phyloP scores from a whole-genome alignment of 1,139 yeast genomes.

The Wickerhamomyces sp. region DNA sequence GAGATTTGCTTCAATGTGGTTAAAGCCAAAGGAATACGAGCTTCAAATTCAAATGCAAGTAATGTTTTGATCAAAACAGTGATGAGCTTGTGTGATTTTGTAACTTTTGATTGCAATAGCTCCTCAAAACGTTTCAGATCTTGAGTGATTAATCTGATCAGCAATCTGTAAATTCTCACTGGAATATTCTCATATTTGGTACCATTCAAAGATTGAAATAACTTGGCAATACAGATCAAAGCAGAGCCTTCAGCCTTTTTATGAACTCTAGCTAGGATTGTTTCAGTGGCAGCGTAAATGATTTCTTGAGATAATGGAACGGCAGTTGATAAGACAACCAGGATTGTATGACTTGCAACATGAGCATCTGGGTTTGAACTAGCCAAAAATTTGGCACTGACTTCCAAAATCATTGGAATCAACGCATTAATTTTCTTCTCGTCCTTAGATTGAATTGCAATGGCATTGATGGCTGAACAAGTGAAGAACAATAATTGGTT shows the following conservation, averaged over 20 bases:
- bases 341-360: slow-evolving; percentile 75
- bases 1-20: slow-evolving; percentile 24
- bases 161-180: slow-evolving; percentile 29
- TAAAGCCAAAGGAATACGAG: slow-evolving; percentile 26
- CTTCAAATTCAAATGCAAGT: slow-evolving; percentile 33
- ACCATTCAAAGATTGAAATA: slow-evolving; percentile 35
- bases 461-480: slow-evolving; percentile 61
- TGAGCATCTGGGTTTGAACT: slow-evolving; percentile 59
- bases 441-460: slow-evolving; percentile 41
- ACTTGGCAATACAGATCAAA: slow-evolving; percentile 31
- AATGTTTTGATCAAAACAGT: slow-evolving; percentile 34
- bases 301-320: slow-evolving; percentile 62
- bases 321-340: slow-evolving; percentile 74
- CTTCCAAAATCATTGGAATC: slow-evolving; percentile 54
- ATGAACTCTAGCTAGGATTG: slow-evolving; percentile 49
- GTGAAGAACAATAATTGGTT: slow-evolving; percentile 77
- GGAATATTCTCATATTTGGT: slow-evolving; percentile 34
- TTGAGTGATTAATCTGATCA: slow-evolving; percentile 23
- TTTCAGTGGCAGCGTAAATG: slow-evolving; percentile 62
- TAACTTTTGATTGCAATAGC: slow-evolving; percentile 17
- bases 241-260: slow-evolving; percentile 35
- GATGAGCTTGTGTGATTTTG: slow-evolving; percentile 28
- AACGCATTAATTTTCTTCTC: slow-evolving; percentile 33
- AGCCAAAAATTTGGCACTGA: slow-evolving; percentile 48
- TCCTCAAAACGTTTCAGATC: slow-evolving; percentile 23